Evolutionary conservation across 768 basidiomycete genomes (phyloP).

Genomic region (Pleurotus eryngii): DNA sequence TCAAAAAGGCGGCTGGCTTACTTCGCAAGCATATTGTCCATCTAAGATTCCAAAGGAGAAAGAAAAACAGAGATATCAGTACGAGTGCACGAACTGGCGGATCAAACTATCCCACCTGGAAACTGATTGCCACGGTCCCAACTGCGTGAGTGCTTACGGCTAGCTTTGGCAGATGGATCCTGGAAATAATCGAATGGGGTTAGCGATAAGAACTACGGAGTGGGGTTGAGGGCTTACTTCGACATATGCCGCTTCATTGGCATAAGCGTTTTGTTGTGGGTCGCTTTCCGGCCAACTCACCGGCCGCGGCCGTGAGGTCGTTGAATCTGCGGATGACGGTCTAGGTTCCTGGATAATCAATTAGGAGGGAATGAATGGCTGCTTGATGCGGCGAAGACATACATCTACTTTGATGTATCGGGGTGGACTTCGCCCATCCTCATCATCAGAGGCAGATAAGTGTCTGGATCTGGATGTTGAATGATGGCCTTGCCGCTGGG

Average conservation of each 20-base stretch:
- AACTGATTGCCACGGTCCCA: conserved; percentile 53
- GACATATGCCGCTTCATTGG: conserved; percentile 6
- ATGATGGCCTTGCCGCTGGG: conserved; percentile 32
- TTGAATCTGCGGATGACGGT: conserved; percentile 4
- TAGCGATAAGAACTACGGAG: neutral
- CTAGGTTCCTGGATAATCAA: neutral
- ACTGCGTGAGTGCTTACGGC: conserved; percentile 58
- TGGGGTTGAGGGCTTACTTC: conserved; percentile 5
- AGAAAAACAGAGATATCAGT: conserved; percentile 4
- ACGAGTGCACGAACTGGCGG: conserved; percentile 1
- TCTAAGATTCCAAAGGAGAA: conserved; percentile 22
- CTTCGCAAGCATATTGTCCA: conserved; percentile 46
- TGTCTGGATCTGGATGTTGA: conserved; percentile 46
- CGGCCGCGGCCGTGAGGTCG: conserved; percentile 1
- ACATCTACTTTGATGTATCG: neutral
- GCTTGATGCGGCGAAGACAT: neutral
- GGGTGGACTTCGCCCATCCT: conserved; percentile 6
- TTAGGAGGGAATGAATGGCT: neutral
- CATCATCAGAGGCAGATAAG: conserved; percentile 42
- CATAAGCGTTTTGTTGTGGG: conserved; percentile 6
- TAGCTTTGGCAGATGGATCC: conserved; percentile 37
- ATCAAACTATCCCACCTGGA: conserved; percentile 6
- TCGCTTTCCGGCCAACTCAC: conserved; percentile 4
- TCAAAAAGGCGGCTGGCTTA: conserved; percentile 22
- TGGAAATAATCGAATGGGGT: conserved; percentile 16